Evolutionary conservation across 2,329 filamentous ascomycete genomes (phyloP), one percentile per base, ranked within the genome.

Genomic region (Tolypocladium ophioglossoides): DNA sequence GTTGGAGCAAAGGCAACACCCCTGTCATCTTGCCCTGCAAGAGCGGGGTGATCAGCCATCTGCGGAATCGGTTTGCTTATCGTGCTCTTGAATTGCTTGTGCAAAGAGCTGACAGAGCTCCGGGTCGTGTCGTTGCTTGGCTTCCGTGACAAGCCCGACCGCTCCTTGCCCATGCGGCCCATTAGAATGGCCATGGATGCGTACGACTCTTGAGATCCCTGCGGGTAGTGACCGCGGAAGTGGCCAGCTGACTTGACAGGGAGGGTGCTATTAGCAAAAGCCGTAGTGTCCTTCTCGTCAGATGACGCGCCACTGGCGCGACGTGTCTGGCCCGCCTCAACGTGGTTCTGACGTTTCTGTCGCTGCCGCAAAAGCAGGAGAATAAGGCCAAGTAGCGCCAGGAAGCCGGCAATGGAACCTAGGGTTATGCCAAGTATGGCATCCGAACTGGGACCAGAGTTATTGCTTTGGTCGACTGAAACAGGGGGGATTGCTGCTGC

Each of bases 351-450:
- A 60, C 78, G 78, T 61, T 78, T 78, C 66, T 80, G 83, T 61
- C 79, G 65, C 22, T 67, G 66, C 46, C 68, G 63, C 12, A 73
- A 53, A 10, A 87, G 75, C 51, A 94, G 74, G 22, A 96, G 77
- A n/a, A 90, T 66, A 1, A 88, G 67, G 30, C 87, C 76, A n/a
- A 95, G 73, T 8, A 96, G 66, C 0, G 83, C 71, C 22, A 86
- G 83, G 52, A 90, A 74, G 20, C 87, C 90, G 52, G 88, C 80
- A 24, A 96, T 83, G n/a, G 85, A 84, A 14, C 91, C 91, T 1
- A 97, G 77, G 0, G 88, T 88, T 51, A 89, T 88, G 37, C 89
- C 91, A 1, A 96, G 78, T 32, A 96, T 86, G 9, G 83, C 60
- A 69, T 78, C 74, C 66, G 74, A 65, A 55, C 68, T 64, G 50